phyloP scores from a whole-genome alignment of 2,329 filamentous ascomycete genomes.

The Ophiostoma pallidulum region DNA sequence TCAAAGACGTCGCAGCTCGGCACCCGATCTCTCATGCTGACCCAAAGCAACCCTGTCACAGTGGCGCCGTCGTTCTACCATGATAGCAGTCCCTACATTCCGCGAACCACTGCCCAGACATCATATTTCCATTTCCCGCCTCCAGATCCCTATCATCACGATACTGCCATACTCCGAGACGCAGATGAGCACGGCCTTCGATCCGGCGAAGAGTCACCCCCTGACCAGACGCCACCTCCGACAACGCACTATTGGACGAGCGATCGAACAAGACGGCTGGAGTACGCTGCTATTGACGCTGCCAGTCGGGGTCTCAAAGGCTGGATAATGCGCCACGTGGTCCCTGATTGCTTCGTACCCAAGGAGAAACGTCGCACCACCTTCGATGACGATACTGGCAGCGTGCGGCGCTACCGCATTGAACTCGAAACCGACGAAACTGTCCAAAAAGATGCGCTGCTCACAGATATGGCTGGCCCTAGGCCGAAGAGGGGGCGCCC shows the following conservation, averaged over 20 bases:
- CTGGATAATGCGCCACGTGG: constrained; percentile 47
- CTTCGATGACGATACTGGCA: constrained; percentile 55
- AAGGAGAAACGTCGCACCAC: constrained; percentile 38
- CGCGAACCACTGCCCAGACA: constrained; percentile 19
- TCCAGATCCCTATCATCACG: constrained; percentile 20
- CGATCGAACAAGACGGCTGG: constrained; percentile 50
- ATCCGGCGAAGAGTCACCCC: constrained; percentile 16
- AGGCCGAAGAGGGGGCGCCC: constrained; percentile 3
- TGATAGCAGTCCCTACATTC: constrained; percentile 13
- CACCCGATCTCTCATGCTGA: constrained; percentile 20
- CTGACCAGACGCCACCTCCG: constrained; percentile 39
- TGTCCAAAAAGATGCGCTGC: constrained; percentile 15
- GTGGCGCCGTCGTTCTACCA: constrained; percentile 10
- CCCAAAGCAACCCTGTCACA: constrained; percentile 20
- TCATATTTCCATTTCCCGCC: constrained; percentile 37
- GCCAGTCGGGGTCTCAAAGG: constrained; percentile 50
- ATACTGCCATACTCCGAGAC: neutral
- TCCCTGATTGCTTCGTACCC: constrained; percentile 53
- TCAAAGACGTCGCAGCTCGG: constrained; percentile 17
- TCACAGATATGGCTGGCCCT: neutral
- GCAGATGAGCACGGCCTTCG: neutral
- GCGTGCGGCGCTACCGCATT: constrained; percentile 53
- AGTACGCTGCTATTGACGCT: constrained; percentile 59
- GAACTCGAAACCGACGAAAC: constrained; percentile 41
- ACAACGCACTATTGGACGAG: constrained; percentile 61